Evolutionary conservation across 1,284 basidiomycete genomes (phyloP).

Genomic region (Moesziomyces parantarcticus): DNA sequence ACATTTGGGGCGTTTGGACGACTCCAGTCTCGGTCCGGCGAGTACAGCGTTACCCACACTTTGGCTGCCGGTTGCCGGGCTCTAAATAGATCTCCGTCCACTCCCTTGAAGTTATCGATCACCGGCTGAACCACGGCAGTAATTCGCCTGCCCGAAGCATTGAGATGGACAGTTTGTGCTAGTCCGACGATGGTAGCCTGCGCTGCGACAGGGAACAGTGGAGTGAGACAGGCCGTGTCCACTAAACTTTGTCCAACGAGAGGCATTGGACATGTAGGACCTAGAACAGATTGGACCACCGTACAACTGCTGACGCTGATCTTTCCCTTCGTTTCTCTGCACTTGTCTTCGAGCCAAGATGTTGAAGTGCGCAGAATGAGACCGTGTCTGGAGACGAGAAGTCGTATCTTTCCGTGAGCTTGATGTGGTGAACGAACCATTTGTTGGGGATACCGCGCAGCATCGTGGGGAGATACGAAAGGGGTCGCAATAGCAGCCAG

Average conservation of each 20-base stretch:
- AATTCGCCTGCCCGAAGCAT: neutral
- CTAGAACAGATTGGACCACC: neutral
- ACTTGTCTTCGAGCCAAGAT: neutral
- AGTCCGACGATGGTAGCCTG: slow-evolving; percentile 26
- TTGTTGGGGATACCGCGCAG: no score
- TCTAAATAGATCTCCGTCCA: neutral
- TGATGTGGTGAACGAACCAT: no score
- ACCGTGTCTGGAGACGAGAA: slow-evolving; percentile 29
- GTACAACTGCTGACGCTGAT: no score
- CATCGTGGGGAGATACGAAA: neutral
- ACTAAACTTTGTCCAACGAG: slow-evolving; percentile 18
- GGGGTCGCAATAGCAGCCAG: neutral
- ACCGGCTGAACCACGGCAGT: slow-evolving; percentile 26
- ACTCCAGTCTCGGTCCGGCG: neutral
- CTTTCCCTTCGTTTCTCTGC: no score
- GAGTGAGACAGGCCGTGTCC: slow-evolving; percentile 18
- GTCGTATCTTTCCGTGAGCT: slow-evolving; percentile 5
- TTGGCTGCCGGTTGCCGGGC: slow-evolving; percentile 9
- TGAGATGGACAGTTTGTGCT: slow-evolving; percentile 17
- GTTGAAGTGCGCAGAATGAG: slow-evolving; percentile 15
- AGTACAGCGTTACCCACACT: slow-evolving; percentile 24
- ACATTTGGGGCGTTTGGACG: no score
- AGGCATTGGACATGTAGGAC: slow-evolving; percentile 1
- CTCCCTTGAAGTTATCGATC: neutral
- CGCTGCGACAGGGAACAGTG: slow-evolving; percentile 23